A percentile compares a stretch with the other conserved stretches of the same genome.
Evolutionary conservation across 202 grass and related monocot species (phyloP).

Genomic region (Alloteropsis angusta): DNA sequence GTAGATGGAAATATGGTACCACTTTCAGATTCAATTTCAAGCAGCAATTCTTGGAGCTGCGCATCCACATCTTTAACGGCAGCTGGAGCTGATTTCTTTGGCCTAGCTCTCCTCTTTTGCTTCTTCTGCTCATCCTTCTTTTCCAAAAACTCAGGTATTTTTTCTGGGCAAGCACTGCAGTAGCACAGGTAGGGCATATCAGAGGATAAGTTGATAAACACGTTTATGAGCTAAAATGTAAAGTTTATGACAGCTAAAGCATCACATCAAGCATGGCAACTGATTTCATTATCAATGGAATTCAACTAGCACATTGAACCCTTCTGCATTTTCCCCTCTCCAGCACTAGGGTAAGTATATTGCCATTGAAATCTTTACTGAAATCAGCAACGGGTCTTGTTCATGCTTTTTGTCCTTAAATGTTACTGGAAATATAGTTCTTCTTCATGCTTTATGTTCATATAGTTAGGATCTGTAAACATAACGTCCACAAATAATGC

Average conservation of each 20-base stretch:
- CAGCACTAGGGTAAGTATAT: not conserved
- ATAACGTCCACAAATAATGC: not conserved
- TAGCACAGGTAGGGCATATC: conserved; percentile 12
- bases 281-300: not conserved
- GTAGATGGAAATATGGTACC: not conserved
- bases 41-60: conserved; percentile 51
- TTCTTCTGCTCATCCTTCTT: conserved; percentile 71
- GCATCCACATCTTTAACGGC: conserved; percentile 47
- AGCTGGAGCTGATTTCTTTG: conserved; percentile 46
- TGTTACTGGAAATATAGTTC: not conserved
- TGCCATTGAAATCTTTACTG: not conserved
- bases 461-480: not conserved
- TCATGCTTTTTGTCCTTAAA: not conserved
- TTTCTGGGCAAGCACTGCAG: conserved; percentile 86
- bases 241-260: not conserved
- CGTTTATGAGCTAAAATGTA: not conserved
- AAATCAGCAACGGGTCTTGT: not conserved
- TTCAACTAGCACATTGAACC: not conserved
- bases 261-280: not conserved
- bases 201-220: not conserved
- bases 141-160: conserved; percentile 64
- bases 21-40: conserved; percentile 54
- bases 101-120: conserved; percentile 54
- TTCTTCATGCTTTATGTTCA: not conserved
- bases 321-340: not conserved